Conservation (phyloP, 345 rosid genomes). For the Garcia nutans region DNA sequence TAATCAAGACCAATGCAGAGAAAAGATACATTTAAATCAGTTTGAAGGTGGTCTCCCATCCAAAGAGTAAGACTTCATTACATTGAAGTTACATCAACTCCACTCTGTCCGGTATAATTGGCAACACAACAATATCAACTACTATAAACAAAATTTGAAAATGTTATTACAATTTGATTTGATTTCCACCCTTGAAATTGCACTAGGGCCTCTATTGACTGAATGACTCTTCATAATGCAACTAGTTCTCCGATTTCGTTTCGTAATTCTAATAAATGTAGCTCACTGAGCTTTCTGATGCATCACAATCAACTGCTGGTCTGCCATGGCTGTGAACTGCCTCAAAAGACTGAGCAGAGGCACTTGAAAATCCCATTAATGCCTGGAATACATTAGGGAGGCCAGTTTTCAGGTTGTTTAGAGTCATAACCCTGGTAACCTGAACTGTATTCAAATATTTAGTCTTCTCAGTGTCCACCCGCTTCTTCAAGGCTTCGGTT, state of each 20-base stretch:
- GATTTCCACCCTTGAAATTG: not conserved
- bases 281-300: conserved; percentile 19
- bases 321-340: conserved; percentile 37
- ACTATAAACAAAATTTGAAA: conserved; percentile 5
- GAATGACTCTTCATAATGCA: not conserved
- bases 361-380: conserved; percentile 56
- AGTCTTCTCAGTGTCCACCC: conserved; percentile 51
- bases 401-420: conserved; percentile 64
- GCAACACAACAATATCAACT: not conserved
- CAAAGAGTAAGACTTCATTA: not conserved
- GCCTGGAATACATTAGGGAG: conserved; percentile 78
- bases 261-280: not conserved
- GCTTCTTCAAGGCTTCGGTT: conserved; percentile 53
- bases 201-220: not conserved
- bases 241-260: not conserved
- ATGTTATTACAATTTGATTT: not conserved
- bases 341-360: conserved; percentile 56
- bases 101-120: conserved; percentile 1
- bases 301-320: conserved; percentile 28
- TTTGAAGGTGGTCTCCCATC: not conserved
- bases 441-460: conserved; percentile 50
- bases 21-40: not conserved
- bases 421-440: conserved; percentile 55
- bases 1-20: not conserved
- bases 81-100: not conserved